Conservation (phyloP, 2,329 filamentous ascomycete genomes). For the Aureobasidium vineae region DNA sequence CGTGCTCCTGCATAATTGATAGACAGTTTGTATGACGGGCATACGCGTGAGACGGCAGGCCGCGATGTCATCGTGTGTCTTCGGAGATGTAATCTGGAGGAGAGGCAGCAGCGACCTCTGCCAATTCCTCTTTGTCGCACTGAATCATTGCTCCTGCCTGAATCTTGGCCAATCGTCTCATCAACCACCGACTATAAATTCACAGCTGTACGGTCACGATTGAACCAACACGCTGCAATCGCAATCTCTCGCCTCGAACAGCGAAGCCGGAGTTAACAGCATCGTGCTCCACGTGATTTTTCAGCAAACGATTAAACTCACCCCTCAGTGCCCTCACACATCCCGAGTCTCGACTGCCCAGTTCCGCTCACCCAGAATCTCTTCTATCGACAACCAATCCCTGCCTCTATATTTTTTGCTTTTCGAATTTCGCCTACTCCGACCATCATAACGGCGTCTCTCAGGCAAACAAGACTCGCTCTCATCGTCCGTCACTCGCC, state of each 20-base stretch:
- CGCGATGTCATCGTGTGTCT: slow-evolving; percentile 11
- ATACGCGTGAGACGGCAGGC: slow-evolving; percentile 15
- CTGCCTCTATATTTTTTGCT: background rate
- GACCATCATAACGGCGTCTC: background rate
- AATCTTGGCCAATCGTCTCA: background rate
- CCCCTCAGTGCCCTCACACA: too few species aligned
- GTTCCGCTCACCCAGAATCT: too few species aligned
- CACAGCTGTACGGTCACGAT: background rate
- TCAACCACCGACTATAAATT: background rate
- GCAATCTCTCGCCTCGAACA: background rate
- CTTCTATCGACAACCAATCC: slow-evolving; percentile 21
- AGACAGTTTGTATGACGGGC: slow-evolving; percentile 11
- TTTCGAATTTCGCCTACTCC: background rate
- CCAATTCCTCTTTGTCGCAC: background rate
- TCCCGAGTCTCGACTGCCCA: too few species aligned
- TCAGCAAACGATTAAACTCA: too few species aligned
- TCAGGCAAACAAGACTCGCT: background rate
- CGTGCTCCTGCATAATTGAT: background rate
- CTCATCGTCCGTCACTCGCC: background rate
- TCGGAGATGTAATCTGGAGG: background rate
- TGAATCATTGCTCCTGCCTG: background rate
- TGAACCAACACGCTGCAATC: background rate
- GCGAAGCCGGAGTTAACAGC: slow-evolving; percentile 1
- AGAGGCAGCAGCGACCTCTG: slow-evolving; percentile 15
- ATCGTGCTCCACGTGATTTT: slow-evolving; percentile 6